Conservation (phyloP, 1,284 basidiomycete species). For the Malassezia restricta region DNA sequence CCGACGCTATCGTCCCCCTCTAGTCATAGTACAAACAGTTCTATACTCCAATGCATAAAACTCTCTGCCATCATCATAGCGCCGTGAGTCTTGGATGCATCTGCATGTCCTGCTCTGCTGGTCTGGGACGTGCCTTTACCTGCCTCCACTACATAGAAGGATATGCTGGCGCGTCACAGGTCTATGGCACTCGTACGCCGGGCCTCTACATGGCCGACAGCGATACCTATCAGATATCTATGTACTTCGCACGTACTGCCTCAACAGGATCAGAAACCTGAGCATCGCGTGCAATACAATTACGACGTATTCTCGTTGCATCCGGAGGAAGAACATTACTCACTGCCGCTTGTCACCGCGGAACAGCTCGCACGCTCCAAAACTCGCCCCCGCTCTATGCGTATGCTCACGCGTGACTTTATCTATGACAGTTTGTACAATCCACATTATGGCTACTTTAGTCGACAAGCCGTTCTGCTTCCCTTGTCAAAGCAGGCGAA, state of each 20-base stretch:
- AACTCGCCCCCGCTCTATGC: slow-evolving; percentile 58
- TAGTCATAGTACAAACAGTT: too few relatives aligned
- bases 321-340: slow-evolving; percentile 28
- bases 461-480: slow-evolving; percentile 37
- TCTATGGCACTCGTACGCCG: neutral
- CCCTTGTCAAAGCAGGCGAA: slow-evolving; percentile 15
- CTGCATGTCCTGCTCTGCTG: too few relatives aligned
- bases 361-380: slow-evolving; percentile 17
- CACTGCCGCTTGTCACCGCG: slow-evolving; percentile 30
- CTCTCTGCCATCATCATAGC: too few relatives aligned
- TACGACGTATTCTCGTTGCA: slow-evolving; percentile 36
- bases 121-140: too few relatives aligned
- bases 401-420: slow-evolving; percentile 91
- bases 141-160: too few relatives aligned
- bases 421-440: slow-evolving; percentile 96
- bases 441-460: slow-evolving; percentile 90
- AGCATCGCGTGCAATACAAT: slow-evolving; percentile 43
- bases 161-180: too few relatives aligned
- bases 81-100: too few relatives aligned
- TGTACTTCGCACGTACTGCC: too few relatives aligned
- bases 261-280: neutral
- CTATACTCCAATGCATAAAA: too few relatives aligned
- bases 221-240: neutral
- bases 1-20: too few relatives aligned
- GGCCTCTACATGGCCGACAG: neutral